Evolutionary conservation across 805 yeast genomes (phyloP).

Genomic region (Suhomyces pyralidae): DNA sequence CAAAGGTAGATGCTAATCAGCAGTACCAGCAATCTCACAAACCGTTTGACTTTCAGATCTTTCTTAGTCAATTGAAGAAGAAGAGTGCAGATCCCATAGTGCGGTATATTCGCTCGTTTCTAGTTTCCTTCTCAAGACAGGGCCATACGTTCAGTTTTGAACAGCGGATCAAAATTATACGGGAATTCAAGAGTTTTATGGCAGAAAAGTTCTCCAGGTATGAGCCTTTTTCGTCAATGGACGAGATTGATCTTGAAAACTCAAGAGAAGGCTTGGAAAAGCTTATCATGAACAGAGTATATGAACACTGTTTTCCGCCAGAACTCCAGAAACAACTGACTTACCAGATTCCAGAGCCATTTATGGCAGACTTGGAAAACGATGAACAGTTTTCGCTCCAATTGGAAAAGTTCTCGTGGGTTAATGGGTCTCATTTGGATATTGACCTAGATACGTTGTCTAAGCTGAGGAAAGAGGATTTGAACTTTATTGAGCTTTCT

Average conservation of each 20-base stretch:
- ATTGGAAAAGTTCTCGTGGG: constrained; percentile 65
- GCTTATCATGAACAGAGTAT: constrained; percentile 82
- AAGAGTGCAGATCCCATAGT: constrained; percentile 86
- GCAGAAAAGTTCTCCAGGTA: constrained; percentile 55
- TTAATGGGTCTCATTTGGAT: constrained; percentile 75
- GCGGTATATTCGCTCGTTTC: constrained; percentile 78
- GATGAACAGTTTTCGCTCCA: constrained; percentile 55
- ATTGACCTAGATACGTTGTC: constrained; percentile 47
- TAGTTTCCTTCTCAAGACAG: constrained; percentile 68
- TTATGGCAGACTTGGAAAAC: constrained; percentile 55
- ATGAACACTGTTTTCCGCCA: constrained; percentile 78
- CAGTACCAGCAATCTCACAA: constrained; percentile 42
- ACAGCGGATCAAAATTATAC: constrained; percentile 75
- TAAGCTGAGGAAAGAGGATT: constrained; percentile 21
- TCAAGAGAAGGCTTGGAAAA: constrained; percentile 92
- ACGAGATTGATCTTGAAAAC: constrained; percentile 57
- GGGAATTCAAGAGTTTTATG: constrained; percentile 75
- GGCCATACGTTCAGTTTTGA: constrained; percentile 58
- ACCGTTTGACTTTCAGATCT: constrained; percentile 80
- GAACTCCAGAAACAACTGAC: constrained; percentile 38
- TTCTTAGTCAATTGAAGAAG: constrained; percentile 65
- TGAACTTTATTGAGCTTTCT: constrained; percentile 57
- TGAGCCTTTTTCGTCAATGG: constrained; percentile 72
- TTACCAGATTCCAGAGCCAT: constrained; percentile 36
- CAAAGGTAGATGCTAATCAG: constrained; percentile 14